Percentiles rank a stretch among this genome's conserved stretches.
These are phyloP conservation scores for Arthrobotrys entomopaga DNA, from an alignment of 2,329 filamentous ascomycete genomes.

Conservation along the genomic window DNA sequence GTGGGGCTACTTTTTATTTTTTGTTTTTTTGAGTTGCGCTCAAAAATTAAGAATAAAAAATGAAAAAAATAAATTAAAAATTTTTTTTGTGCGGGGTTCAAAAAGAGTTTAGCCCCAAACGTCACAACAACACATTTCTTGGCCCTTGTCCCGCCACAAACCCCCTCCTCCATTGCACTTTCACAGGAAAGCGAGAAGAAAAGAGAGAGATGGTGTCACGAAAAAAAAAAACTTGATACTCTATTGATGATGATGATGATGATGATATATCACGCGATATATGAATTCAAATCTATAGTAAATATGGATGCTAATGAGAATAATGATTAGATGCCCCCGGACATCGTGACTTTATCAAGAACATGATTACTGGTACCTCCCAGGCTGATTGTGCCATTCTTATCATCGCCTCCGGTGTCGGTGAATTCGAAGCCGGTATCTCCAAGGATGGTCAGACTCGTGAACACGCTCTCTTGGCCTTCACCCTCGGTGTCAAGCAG, in stretches of 20 bases:
- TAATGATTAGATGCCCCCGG: slow-evolving; percentile 81
- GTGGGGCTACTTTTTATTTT: slow-evolving; percentile 32
- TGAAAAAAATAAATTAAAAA: slow-evolving; percentile 9
- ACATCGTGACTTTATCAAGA: slow-evolving; percentile 99
- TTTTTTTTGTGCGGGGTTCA: slow-evolving; percentile 37
- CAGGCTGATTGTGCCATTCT: slow-evolving; percentile 99
- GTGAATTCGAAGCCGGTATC: slow-evolving; percentile 99
- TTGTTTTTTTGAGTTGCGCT: slow-evolving; percentile 6
- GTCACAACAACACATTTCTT: slow-evolving; percentile 44
- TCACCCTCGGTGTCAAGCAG: slow-evolving; percentile 99
- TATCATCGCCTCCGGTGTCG: slow-evolving; percentile 99
- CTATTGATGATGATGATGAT: too few relatives aligned
- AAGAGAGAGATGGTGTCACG: too few relatives aligned
- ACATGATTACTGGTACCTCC: slow-evolving; percentile 99
- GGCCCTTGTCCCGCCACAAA: slow-evolving; percentile 2
- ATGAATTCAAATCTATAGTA: too few relatives aligned
- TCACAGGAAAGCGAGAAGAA: too few relatives aligned
- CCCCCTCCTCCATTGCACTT: background rate
- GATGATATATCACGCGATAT: too few relatives aligned
- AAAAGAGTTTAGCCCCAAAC: slow-evolving; percentile 36
- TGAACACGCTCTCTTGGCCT: slow-evolving; percentile 99
- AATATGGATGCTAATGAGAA: slow-evolving; percentile 27
- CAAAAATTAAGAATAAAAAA: slow-evolving; percentile 17
- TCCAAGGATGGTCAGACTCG: slow-evolving; percentile 99
- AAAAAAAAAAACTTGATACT: too few relatives aligned